phyloP scores from a whole-genome alignment of 2,329 filamentous ascomycete species.

The Elsinoe fawcettii region DNA sequence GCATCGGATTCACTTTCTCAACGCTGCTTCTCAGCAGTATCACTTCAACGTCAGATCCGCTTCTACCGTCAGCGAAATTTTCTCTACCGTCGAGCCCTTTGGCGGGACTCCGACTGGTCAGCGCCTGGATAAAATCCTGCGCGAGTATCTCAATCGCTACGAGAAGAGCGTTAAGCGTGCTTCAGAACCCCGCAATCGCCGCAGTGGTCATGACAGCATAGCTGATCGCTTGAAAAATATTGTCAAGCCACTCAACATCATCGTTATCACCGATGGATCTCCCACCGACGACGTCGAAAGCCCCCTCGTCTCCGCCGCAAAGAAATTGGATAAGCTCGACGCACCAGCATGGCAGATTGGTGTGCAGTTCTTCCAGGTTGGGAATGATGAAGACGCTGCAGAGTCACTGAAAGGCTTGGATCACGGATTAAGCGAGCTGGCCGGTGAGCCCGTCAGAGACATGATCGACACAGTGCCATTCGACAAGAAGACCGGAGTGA shows the following conservation, averaged over 20 bases:
- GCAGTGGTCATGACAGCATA: neutral
- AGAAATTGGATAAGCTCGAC: constrained; percentile 59
- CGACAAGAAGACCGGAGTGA: constrained; percentile 54
- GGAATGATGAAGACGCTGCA: constrained; percentile 59
- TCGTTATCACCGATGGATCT: constrained; percentile 83
- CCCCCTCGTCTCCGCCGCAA: constrained; percentile 59
- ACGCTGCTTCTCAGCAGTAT: constrained; percentile 52
- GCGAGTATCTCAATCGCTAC: constrained; percentile 59
- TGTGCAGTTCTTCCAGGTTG: constrained; percentile 94
- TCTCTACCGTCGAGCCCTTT: constrained; percentile 54
- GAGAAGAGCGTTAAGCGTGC: constrained; percentile 26
- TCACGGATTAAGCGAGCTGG: constrained; percentile 54
- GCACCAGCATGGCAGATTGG: constrained; percentile 78
- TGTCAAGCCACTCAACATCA: constrained; percentile 78
- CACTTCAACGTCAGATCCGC: constrained; percentile 59
- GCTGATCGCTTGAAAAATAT: constrained; percentile 25
- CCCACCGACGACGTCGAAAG: constrained; percentile 71
- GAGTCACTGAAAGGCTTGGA: constrained; percentile 65
- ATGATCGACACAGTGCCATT: constrained; percentile 89
- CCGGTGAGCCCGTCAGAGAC: constrained; percentile 57
- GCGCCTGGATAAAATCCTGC: constrained; percentile 62
- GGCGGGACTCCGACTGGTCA: constrained; percentile 68
- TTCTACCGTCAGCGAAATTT: constrained; percentile 57
- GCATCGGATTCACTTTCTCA: constrained; percentile 91
- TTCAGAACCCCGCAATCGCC: constrained; percentile 27